Conservation (phyloP, 1,284 basidiomycete species). For the Erythrobasidium hasegawianum region DNA sequence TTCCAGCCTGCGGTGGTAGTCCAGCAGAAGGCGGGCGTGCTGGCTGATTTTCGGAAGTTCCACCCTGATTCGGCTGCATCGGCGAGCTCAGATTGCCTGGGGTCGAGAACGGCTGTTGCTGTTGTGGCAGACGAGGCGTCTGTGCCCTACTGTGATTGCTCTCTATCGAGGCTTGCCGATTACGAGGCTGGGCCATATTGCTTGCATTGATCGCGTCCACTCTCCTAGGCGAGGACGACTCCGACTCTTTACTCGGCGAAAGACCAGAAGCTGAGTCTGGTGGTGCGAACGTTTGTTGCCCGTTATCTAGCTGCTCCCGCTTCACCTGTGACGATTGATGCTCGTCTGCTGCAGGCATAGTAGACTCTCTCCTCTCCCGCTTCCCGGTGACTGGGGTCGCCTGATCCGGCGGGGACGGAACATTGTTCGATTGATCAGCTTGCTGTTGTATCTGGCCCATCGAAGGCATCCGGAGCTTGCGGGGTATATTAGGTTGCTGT, state of each 20-base stretch:
- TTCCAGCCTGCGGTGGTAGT: not conserved
- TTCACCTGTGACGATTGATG: constrained; percentile 10
- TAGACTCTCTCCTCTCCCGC: constrained; percentile 17
- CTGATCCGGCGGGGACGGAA: not conserved
- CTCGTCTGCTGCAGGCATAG: constrained; percentile 1
- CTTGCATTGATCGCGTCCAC: no score
- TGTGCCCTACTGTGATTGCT: constrained; percentile 1
- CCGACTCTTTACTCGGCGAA: not conserved
- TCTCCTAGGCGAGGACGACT: not conserved
- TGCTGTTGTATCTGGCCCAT: not conserved
- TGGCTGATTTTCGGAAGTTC: not conserved
- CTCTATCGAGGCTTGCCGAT: constrained; percentile 18
- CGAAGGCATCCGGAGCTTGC: not conserved
- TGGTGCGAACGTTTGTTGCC: not conserved
- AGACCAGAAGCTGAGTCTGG: no score
- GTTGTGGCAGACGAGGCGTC: constrained; percentile 21
- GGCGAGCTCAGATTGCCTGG: not conserved
- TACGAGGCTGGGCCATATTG: not conserved
- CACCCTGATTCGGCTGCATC: not conserved
- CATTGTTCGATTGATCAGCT: not conserved
- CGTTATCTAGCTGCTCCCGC: constrained; percentile 9
- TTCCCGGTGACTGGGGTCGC: constrained; percentile 26
- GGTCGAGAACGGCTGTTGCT: not conserved
- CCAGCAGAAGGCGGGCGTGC: not conserved
- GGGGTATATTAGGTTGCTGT: constrained; percentile 8